A percentile compares a stretch with the other conserved stretches of the same genome.
phyloP scores from a whole-genome alignment of 2,329 filamentous ascomycete genomes.

The Lecanoromycetidae sp. region DNA sequence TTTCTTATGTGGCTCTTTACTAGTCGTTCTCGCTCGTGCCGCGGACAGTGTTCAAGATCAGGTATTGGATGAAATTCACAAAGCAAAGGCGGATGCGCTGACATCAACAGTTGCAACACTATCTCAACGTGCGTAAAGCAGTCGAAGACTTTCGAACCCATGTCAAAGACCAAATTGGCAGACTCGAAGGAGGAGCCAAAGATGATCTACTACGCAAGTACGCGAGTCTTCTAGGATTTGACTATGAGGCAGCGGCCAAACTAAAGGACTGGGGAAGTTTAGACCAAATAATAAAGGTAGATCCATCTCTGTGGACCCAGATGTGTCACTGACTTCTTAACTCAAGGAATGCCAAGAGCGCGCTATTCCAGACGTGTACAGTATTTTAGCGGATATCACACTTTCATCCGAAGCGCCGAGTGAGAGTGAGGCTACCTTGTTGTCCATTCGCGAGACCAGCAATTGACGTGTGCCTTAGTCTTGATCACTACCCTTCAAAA shows the following conservation, averaged over 20 bases:
- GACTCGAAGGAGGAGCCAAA: constrained; percentile 33
- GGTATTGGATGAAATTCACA: constrained; percentile 20
- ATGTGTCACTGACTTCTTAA: too few species aligned
- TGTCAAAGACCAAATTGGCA: constrained; percentile 31
- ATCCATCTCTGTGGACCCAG: too few species aligned
- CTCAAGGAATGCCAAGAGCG: constrained; percentile 14
- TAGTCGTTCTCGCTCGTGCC: constrained; percentile 37
- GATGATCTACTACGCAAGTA: constrained; percentile 50
- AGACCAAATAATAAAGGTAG: constrained; percentile 43
- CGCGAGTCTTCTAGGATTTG: constrained; percentile 57
- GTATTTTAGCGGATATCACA: constrained; percentile 55
- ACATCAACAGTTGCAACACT: constrained; percentile 43
- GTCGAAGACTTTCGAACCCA: constrained; percentile 45
- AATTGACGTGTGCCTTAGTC: constrained; percentile 3
- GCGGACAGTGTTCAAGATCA: constrained; percentile 30
- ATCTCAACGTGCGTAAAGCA: constrained; percentile 49
- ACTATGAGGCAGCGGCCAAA: constrained; percentile 62
- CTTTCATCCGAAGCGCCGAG: constrained; percentile 42
- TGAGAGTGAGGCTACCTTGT: constrained; percentile 31
- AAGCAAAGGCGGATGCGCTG: background rate
- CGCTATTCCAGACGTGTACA: constrained; percentile 37
- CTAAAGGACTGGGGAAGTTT: constrained; percentile 59
- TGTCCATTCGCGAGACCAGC: background rate
- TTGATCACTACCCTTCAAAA: constrained; percentile 31
- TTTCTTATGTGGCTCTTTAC: constrained; percentile 46